Evolutionary conservation across 345 rosid genomes (phyloP).

Genomic region (Psidium guajava): DNA sequence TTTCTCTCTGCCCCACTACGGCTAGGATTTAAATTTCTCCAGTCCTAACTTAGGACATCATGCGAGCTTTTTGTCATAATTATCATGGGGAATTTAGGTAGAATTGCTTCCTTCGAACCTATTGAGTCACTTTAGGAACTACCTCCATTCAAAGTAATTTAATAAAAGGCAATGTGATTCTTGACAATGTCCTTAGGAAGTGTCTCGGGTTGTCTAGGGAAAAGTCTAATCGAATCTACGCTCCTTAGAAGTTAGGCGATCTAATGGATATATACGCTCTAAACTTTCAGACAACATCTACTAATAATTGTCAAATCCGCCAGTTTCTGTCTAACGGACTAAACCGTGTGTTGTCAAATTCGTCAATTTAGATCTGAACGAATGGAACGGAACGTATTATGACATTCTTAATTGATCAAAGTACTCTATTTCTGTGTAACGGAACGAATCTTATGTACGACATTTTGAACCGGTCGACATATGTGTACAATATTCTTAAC

Average conservation of each 20-base stretch:
- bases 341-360: neutral
- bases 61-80: neutral
- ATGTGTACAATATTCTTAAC: neutral
- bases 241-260: neutral
- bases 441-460: neutral
- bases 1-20: neutral
- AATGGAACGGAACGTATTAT: neutral
- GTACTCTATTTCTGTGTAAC: neutral
- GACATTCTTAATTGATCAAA: neutral
- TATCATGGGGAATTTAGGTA: neutral
- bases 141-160: neutral
- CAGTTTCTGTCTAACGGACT: neutral
- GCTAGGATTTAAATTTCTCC: neutral
- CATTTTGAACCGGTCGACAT: neutral
- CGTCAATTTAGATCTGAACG: neutral
- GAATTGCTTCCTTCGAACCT: neutral
- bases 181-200: neutral
- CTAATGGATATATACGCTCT: neutral
- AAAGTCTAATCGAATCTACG: neutral
- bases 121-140: neutral
- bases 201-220: too few relatives aligned
- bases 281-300: neutral
- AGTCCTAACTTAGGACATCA: neutral
- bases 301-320: neutral
- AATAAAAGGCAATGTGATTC: neutral